Evolutionary conservation across 257 asterid species (phyloP), one percentile per base, ranked within the genome.

Genomic region (Gardenia jasminoides): DNA sequence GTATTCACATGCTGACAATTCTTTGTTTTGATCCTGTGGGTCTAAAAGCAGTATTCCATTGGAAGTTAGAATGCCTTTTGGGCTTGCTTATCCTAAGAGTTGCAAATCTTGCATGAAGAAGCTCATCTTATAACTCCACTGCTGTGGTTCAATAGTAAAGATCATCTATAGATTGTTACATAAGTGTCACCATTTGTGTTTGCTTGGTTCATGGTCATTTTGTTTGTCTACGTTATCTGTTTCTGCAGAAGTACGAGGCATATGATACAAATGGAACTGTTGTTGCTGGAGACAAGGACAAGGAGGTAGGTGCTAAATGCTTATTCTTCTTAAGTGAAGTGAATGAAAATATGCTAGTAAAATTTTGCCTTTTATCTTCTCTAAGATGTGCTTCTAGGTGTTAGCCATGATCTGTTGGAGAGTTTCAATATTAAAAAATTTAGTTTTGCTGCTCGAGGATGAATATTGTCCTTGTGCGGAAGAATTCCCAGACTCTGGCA

Each of bases 231-330:
- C 12, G 2, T 48, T 15, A 64, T 4, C 7, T 31, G 3, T 30
- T 59, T 74, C 76, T 85, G 88, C 92, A 95, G 99, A 95, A 92
- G 82, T 95, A 87, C 64, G 99, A 95, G 88, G 99, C 97, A 47
- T 93, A 90, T 77, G 86, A 95, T 83, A 82, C 83, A 20, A 84
- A 82, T 70, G 99, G 97, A 85, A 90, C 88, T 72, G 94, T 89
- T 85, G 89, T 92, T 83, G 88, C 97, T 70, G 99, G 98, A 83
- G 92, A 95, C 78, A 92, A 88, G 82, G 76, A 90, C 74, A 93
- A 95, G 88, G 98, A 95, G 98, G 99, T 90, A 84, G 67, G 85
- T 75, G 36, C 44, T 67, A 69, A 74, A 72, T 43, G 74, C 67
- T 70, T 62, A 58, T 31, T 80, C 70, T 76, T 46, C 81, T 59